Percentiles rank a stretch among this genome's conserved stretches.
Conservation (phyloP, 306 rosid genomes). For the Cercis canadensis region DNA sequence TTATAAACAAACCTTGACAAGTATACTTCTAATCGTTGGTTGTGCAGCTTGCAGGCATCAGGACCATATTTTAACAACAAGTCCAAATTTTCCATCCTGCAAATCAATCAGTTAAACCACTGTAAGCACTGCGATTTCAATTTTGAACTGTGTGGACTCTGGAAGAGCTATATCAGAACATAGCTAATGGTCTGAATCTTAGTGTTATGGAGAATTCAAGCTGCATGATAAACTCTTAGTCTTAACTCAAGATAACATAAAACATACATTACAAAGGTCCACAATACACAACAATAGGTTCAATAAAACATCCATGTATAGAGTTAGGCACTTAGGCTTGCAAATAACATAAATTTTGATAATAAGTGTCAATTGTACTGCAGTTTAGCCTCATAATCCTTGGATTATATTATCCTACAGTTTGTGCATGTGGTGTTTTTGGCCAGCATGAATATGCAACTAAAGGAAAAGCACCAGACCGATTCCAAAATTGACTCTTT, state of each 20-base stretch:
- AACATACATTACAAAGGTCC: constrained; percentile 2
- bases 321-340: neutral
- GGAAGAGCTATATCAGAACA: constrained; percentile 4
- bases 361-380: neutral
- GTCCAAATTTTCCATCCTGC: constrained; percentile 91
- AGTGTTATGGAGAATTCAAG: neutral
- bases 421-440: neutral
- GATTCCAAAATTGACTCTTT: neutral
- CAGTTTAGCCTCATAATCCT: neutral
- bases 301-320: neutral
- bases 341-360: constrained; percentile 16
- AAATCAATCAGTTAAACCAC: constrained; percentile 33
- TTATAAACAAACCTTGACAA: constrained; percentile 65
- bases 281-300: neutral
- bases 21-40: constrained; percentile 73
- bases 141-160: neutral
- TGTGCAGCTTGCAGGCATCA: constrained; percentile 87
- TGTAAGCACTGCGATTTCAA: constrained; percentile 15
- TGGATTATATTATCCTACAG: too few relatives aligned
- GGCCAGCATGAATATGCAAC: neutral
- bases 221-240: constrained; percentile 6
- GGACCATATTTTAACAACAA: constrained; percentile 82
- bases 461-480: neutral
- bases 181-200: constrained; percentile 11
- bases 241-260: neutral